Percentiles rank a stretch among this genome's conserved stretches.
Evolutionary conservation across 495 filamentous ascomycete species (phyloP).

Genomic region (Aspergillus egyptiacus): DNA sequence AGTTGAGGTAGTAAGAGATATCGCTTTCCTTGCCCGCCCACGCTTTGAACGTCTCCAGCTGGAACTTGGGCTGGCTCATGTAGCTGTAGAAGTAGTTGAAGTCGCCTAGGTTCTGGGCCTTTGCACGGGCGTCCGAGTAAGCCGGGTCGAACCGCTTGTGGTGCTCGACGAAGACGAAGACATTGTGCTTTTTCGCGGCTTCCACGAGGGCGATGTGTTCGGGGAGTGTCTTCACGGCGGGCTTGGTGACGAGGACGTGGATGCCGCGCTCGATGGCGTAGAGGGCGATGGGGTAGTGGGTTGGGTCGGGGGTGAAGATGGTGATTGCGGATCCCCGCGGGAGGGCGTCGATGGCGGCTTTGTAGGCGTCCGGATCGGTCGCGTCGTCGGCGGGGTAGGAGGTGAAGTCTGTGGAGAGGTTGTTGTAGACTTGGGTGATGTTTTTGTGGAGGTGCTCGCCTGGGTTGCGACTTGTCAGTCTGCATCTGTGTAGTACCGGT

Average conservation of each 20-base stretch:
- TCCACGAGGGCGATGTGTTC: conserved; percentile 72
- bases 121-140: conserved; percentile 74
- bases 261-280: conserved; percentile 83
- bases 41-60: conserved; percentile 92
- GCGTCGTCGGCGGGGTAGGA: conserved; percentile 71
- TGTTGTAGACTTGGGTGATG: conserved; percentile 81
- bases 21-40: conserved; percentile 91
- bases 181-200: conserved; percentile 64
- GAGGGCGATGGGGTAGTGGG: conserved; percentile 89
- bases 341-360: conserved; percentile 79
- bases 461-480: conserved; percentile 23
- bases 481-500: background rate
- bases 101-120: conserved; percentile 69
- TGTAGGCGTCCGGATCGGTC: conserved; percentile 77
- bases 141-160: conserved; percentile 94
- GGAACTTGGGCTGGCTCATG: conserved; percentile 90
- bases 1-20: conserved; percentile 93
- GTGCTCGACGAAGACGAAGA: conserved; percentile 93
- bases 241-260: conserved; percentile 93
- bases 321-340: conserved; percentile 83
- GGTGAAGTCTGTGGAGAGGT: conserved; percentile 73
- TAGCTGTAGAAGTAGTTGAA: conserved; percentile 98
- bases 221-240: conserved; percentile 76
- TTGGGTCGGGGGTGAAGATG: conserved; percentile 93
- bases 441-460: conserved; percentile 83